Conservation (phyloP, 768 basidiomycete genomes). For the Suillus clintonianus region DNA sequence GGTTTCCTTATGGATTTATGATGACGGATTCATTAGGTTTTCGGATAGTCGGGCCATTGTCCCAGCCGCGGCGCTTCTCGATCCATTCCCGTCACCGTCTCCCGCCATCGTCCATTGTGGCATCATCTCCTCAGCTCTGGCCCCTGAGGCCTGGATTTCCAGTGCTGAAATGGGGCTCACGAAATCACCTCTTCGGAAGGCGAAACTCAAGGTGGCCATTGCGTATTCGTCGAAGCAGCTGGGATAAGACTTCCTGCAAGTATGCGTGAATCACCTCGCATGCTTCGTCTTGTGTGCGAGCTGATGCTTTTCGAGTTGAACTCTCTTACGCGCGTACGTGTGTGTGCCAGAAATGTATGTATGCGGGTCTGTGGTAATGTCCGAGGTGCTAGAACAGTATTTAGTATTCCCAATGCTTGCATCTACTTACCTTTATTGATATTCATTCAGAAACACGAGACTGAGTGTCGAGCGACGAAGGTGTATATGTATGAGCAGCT, state of each 20-base stretch:
- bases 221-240: background rate
- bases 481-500: background rate
- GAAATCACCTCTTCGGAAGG: background rate
- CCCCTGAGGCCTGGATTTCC: background rate
- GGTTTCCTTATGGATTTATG: background rate
- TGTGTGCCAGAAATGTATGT: background rate
- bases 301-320: background rate
- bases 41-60: slow-evolving; percentile 49
- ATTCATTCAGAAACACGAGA: background rate
- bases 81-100: slow-evolving; percentile 70
- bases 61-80: slow-evolving; percentile 44
- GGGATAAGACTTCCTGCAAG: background rate
- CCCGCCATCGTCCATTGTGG: slow-evolving; percentile 66
- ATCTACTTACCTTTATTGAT: background rate
- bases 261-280: background rate
- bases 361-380: background rate
- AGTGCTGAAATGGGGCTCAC: background rate
- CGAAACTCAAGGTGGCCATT: background rate
- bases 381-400: background rate
- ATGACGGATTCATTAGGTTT: slow-evolving; percentile 48
- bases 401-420: background rate
- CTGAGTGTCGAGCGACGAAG: no score
- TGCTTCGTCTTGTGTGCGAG: background rate
- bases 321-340: background rate
- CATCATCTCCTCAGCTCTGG: slow-evolving; percentile 31